Evolutionary conservation across 2,329 filamentous ascomycete genomes (phyloP), one percentile per base, ranked within the genome.

Genomic region (Sporothrix schenckii): DNA sequence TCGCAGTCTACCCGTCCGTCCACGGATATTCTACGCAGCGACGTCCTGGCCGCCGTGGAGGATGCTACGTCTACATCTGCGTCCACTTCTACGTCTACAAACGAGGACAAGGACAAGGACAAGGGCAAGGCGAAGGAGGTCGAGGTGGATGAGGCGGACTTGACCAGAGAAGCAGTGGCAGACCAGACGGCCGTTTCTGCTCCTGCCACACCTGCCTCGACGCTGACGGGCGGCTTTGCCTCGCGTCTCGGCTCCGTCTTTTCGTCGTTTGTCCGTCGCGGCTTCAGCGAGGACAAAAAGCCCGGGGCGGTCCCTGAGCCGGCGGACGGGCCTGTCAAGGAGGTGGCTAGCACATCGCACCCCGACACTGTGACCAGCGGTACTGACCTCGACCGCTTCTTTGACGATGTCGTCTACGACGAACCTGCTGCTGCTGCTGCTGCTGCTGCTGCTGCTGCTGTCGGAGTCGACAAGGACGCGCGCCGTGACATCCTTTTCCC

Each of bases 341-440:
- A 7, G 34, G 60, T n/a, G 24, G 6, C 30, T 5, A 11, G 19
- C n/a, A 19, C 49, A 16, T 21, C 49, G 1, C 6, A n/a, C 2
- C 49, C 49, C 7, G 6, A 3, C 49, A 41, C 21, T 2, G 58
- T 41, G 6, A 14, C 50, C 24, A 70, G 68, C 39, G 68, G 68
- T 13, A 60, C 68, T 13, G 68, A 70, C n/a, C 68, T 70, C 27
- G 60, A 70, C 60, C 68, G 68, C 50, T 66, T 70, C 52, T 66
- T 70, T 50, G 68, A 70, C 24, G 68, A 70, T 19, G 47, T 34
- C 9, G 21, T 58, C 21, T 69, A 69, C 50, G 58, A 69, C 7
- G 24, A 27, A 7, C 66, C 53, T 2, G 39, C 27, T 1, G 16
- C 24, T 2, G 16, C 50, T 2, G 21, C 19, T 2, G 21, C 50